Evolutionary conservation across 2,329 filamentous ascomycete genomes (phyloP).

Genomic region (Cladophialophora exuberans): DNA sequence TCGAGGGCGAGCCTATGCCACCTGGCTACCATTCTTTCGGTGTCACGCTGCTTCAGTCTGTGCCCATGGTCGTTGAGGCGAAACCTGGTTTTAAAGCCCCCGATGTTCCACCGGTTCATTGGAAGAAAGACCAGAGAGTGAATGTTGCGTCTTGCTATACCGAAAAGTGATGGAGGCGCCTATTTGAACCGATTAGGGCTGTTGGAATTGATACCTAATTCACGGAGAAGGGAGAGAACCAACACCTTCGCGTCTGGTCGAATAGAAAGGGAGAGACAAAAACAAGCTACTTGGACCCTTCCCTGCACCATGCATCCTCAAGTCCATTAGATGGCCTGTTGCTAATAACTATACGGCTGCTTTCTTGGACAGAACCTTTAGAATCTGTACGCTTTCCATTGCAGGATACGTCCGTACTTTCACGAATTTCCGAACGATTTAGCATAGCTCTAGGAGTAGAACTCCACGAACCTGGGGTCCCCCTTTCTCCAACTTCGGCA

Average conservation of each 20-base stretch:
- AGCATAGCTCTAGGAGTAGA: background rate
- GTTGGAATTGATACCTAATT: background rate
- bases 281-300: background rate
- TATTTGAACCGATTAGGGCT: background rate
- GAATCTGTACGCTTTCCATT: background rate
- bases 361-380: background rate
- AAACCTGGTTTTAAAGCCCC: slow-evolving; percentile 1
- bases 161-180: background rate
- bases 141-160: slow-evolving; percentile 1
- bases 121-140: slow-evolving; percentile 6
- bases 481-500: background rate
- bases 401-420: background rate
- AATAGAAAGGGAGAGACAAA: background rate
- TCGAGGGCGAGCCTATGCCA: slow-evolving; percentile 2
- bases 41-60: background rate
- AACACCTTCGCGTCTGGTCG: background rate
- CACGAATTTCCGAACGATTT: background rate
- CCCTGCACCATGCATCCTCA: background rate
- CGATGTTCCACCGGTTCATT: background rate
- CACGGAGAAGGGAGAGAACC: background rate
- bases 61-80: slow-evolving; percentile 1
- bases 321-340: background rate
- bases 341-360: background rate
- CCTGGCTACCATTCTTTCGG: slow-evolving; percentile 1
- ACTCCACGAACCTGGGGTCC: background rate